phyloP scores from a whole-genome alignment of 2,329 filamentous ascomycete species.

The Trichoderma arundinaceum region DNA sequence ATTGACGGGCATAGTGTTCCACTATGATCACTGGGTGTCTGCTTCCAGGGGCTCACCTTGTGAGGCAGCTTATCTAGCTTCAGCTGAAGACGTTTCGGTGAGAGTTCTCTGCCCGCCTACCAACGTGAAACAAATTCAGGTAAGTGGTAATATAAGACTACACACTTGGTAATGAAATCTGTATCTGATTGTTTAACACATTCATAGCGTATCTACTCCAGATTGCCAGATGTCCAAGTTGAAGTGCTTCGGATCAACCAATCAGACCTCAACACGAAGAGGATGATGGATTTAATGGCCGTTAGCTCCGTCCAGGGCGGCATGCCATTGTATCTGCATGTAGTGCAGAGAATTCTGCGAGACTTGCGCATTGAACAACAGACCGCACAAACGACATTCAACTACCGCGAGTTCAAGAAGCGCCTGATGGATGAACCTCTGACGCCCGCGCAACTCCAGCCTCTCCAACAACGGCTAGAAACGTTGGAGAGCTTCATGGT shows the following conservation, averaged over 20 bases:
- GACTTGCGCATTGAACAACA: slow-evolving; percentile 59
- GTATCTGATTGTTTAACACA: not conserved
- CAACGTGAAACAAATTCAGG: slow-evolving; percentile 52
- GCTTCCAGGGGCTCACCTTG: slow-evolving; percentile 57
- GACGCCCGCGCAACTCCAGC: slow-evolving; percentile 54
- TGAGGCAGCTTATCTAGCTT: slow-evolving; percentile 64
- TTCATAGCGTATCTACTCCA: slow-evolving; percentile 8
- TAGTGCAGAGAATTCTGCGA: slow-evolving; percentile 61
- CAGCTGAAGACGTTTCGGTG: slow-evolving; percentile 51
- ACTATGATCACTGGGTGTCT: slow-evolving; percentile 64
- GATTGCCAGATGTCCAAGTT: slow-evolving; percentile 50
- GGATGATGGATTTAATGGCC: slow-evolving; percentile 67
- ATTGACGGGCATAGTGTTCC: slow-evolving; percentile 67
- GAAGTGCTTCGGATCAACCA: slow-evolving; percentile 58
- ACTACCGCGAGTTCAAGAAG: slow-evolving; percentile 56
- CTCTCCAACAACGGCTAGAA: slow-evolving; percentile 51
- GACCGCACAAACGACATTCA: slow-evolving; percentile 46
- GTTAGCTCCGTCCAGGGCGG: slow-evolving; percentile 46
- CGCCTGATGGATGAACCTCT: slow-evolving; percentile 47
- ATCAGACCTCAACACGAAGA: slow-evolving; percentile 59
- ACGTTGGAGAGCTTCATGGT: slow-evolving; percentile 58
- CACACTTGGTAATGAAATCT: too few species aligned
- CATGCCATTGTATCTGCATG: slow-evolving; percentile 63
- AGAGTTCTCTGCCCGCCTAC: slow-evolving; percentile 61
- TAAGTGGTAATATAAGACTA: slow-evolving; percentile 30